phyloP scores from a whole-genome alignment of 805 yeast species.

The Metschnikowia santaceciliae region DNA sequence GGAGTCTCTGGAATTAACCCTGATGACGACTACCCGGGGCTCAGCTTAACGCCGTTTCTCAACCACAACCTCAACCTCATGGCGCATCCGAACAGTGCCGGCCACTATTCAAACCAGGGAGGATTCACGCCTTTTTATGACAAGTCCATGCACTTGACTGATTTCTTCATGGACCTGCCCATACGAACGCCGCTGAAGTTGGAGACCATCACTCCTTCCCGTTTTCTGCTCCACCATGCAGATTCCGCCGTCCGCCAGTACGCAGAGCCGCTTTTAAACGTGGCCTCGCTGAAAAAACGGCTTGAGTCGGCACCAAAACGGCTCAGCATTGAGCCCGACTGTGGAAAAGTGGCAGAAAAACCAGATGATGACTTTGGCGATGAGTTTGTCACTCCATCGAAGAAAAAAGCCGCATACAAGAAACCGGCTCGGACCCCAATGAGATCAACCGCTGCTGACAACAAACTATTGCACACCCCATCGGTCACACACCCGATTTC shows the following conservation, averaged over 20 bases:
- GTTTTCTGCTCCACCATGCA: conserved; percentile 22
- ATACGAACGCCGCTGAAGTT: conserved; percentile 33
- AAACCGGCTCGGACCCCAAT: conserved; percentile 19
- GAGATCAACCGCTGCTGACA: conserved; percentile 7
- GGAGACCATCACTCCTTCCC: conserved; percentile 40
- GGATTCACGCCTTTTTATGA: conserved; percentile 42
- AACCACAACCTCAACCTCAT: conserved; percentile 30
- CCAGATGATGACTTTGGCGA: conserved; percentile 15
- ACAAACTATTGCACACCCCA: conserved; percentile 28
- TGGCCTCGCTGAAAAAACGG: conserved; percentile 16
- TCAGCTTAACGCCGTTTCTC: conserved; percentile 41
- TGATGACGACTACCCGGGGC: conserved; percentile 26
- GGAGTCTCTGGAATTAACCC: neutral
- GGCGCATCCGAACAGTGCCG: conserved; percentile 20
- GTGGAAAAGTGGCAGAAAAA: conserved; percentile 18
- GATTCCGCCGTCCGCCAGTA: conserved; percentile 2
- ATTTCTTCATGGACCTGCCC: conserved; percentile 45
- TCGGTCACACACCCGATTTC: conserved; percentile 29
- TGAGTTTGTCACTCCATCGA: conserved; percentile 34
- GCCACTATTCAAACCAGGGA: conserved; percentile 19
- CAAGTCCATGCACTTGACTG: conserved; percentile 37
- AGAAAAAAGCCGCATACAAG: conserved; percentile 24
- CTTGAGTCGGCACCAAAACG: conserved; percentile 19
- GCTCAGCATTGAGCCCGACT: conserved; percentile 33
- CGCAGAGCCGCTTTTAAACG: conserved; percentile 15